Evolutionary conservation across 2,329 filamentous ascomycete species (phyloP).

Genomic region (Corynespora cassiicola): DNA sequence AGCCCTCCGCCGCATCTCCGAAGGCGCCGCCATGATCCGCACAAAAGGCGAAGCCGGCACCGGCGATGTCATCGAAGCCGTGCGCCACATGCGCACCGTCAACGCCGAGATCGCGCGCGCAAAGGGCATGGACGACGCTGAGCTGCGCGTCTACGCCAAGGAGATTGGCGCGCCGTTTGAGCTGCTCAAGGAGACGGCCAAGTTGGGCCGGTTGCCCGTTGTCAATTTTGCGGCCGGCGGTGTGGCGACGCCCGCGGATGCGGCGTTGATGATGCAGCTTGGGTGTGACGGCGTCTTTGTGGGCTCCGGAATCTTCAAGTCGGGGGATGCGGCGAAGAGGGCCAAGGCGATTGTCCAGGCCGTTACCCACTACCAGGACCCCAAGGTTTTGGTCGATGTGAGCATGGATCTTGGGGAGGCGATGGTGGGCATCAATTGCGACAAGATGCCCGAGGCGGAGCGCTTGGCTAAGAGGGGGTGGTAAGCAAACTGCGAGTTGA

Average conservation of each 20-base stretch:
- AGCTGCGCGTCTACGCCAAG: slow-evolving; percentile 79
- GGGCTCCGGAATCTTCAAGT: slow-evolving; percentile 97
- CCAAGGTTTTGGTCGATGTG: slow-evolving; percentile 84
- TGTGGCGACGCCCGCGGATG: slow-evolving; percentile 97
- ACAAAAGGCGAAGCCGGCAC: slow-evolving; percentile 98
- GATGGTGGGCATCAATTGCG: slow-evolving; percentile 94
- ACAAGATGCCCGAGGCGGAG: slow-evolving; percentile 76
- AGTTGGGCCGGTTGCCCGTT: slow-evolving; percentile 86
- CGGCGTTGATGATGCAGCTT: slow-evolving; percentile 98
- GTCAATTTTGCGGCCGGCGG: slow-evolving; percentile 99
- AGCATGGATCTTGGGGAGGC: slow-evolving; percentile 92
- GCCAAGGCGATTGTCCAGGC: slow-evolving; percentile 95
- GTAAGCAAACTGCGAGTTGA: too few species aligned
- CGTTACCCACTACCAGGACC: slow-evolving; percentile 86
- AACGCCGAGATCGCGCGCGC: slow-evolving; percentile 82
- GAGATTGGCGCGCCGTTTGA: slow-evolving; percentile 80
- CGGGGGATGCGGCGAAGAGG: slow-evolving; percentile 84
- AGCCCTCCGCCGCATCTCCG: slow-evolving; percentile 85
- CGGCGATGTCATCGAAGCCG: slow-evolving; percentile 95
- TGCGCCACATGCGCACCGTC: slow-evolving; percentile 93
- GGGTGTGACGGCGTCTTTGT: slow-evolving; percentile 98
- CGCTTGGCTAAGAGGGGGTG: slow-evolving; percentile 87
- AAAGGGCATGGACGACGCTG: slow-evolving; percentile 68
- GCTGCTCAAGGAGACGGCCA: slow-evolving; percentile 84
- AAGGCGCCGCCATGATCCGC: slow-evolving; percentile 98